phyloP scores from a whole-genome alignment of 2,329 filamentous ascomycete genomes.

The Monosporascus cannonballus region DNA sequence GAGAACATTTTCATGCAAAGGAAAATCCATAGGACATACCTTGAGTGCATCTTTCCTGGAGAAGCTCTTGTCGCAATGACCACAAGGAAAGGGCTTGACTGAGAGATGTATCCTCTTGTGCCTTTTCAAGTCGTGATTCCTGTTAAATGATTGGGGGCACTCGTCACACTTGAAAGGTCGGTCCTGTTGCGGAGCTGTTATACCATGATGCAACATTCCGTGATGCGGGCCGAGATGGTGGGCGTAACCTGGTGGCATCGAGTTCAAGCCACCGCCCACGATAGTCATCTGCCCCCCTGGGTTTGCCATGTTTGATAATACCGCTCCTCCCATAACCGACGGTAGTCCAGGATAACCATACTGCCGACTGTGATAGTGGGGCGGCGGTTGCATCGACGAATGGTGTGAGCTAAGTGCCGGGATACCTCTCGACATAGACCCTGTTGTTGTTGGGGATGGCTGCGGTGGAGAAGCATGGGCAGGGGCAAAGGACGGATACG shows the following conservation, averaged over 20 bases:
- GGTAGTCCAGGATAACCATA: slow-evolving; percentile 40
- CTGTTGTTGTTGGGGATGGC: slow-evolving; percentile 41
- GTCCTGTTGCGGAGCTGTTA: slow-evolving; percentile 54
- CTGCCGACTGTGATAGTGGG: slow-evolving; percentile 40
- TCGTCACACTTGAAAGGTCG: slow-evolving; percentile 92
- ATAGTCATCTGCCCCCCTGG: slow-evolving; percentile 67
- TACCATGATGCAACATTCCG: slow-evolving; percentile 51
- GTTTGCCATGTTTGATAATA: slow-evolving; percentile 74
- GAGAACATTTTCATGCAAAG: neutral
- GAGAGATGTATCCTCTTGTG: slow-evolving; percentile 93
- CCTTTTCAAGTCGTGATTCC: slow-evolving; percentile 92
- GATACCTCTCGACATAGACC: slow-evolving; percentile 26
- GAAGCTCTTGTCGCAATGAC: slow-evolving; percentile 91
- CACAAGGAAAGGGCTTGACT: slow-evolving; percentile 92
- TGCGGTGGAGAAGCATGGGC: slow-evolving; percentile 29
- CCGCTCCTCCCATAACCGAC: slow-evolving; percentile 57
- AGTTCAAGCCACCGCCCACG: slow-evolving; percentile 52
- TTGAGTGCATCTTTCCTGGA: slow-evolving; percentile 95
- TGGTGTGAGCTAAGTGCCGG: slow-evolving; percentile 31
- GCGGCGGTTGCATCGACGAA: slow-evolving; percentile 50
- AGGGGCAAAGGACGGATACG: slow-evolving; percentile 38
- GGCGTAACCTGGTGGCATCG: slow-evolving; percentile 46
- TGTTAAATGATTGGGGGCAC: slow-evolving; percentile 89
- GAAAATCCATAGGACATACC: slow-evolving; percentile 44
- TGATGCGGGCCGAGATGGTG: slow-evolving; percentile 42